Percentiles rank a stretch among this genome's conserved stretches.
These are phyloP conservation scores for Melaleuca alternifolia DNA, from an alignment of 345 rosid genomes.

Conservation along the genomic window DNA sequence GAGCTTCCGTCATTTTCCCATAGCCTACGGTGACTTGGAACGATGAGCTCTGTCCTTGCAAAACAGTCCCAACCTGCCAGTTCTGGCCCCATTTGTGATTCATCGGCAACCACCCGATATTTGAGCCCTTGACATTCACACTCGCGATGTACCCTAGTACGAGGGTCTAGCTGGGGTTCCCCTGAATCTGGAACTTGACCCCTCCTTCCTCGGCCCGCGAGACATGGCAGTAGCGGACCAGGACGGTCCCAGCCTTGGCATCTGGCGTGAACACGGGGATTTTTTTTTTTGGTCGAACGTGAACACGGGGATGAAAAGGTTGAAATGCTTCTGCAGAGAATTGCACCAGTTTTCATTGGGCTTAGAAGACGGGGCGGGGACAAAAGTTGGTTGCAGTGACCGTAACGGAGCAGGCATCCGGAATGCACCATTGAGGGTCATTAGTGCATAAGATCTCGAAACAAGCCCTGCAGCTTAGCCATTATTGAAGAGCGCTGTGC, in stretches of 20 bases:
- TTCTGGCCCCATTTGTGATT: not conserved
- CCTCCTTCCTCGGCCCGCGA: too few species aligned
- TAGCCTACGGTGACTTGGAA: not conserved
- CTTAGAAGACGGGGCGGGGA: too few species aligned
- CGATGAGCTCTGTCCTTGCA: not conserved
- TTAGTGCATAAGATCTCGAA: not conserved
- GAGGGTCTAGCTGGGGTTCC: not conserved
- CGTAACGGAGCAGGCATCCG: not conserved
- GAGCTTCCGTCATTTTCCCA: not conserved
- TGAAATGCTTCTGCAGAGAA: not conserved
- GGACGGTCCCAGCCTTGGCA: not conserved
- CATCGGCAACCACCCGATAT: not conserved
- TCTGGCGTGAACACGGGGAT: too few species aligned
- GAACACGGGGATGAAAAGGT: not conserved
- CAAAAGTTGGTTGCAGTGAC: not conserved
- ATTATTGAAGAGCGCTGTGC: not conserved
- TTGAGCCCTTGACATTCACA: not conserved
- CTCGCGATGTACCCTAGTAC: not conserved
- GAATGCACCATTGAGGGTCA: not conserved
- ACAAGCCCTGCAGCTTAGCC: not conserved
- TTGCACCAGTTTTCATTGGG: too few species aligned
- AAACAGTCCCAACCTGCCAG: not conserved
- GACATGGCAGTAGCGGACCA: too few species aligned
- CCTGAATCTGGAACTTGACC: too few species aligned
- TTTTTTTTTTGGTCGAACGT: too few species aligned